Evolutionary conservation across 2,329 filamentous ascomycete species (phyloP), one percentile per base, ranked within the genome.

Genomic region (Elsinoe ampelina): DNA sequence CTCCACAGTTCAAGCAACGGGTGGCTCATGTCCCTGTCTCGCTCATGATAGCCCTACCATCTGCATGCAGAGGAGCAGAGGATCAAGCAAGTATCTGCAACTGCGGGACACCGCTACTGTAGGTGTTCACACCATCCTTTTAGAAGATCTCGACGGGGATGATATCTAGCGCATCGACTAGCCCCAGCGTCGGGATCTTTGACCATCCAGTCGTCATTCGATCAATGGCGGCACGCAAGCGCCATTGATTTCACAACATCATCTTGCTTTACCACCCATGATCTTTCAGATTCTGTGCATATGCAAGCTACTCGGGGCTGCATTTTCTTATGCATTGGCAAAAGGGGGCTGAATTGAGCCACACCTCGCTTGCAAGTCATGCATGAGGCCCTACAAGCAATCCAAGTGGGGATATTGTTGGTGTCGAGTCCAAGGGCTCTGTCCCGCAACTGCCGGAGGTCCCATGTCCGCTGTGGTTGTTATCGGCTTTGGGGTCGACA

Each of bases 281-380:
- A 51, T 51, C 47, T 51, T 36, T 51, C 47, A 51, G 12, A n/a
- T 51, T 51, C 47, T 36, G 47, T 51, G 47, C 47, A 51, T 51
- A 51, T 51, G 43, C 43, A 47, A 12, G 20, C 26, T 32, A 47
- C 43, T 13, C 17, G 20, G 15, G n/a, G 15, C n/a, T 22, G 20
- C 43, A 47, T 41, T 19, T 41, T 41, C 13, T 41, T 22, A 15
- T 45, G 15, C 15, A 19, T 15, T 34, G 47, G 47, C 15, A n/a
- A 34, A 34, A 36, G 47, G 39, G 32, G 47, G 47, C 47, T 34
- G 47, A 51, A 51, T 11, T 51, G 47, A 51, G 47, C 47, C 47
- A 51, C 47, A 51, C 47, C 47, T 51, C 47, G 47, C 47, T 51
- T 51, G 47, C 47, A 36, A 22, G 47, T 36, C 47, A 51, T 51